Evolutionary conservation across 352 stramenopile species (phyloP).

Genomic region (Pythium insidiosum): DNA sequence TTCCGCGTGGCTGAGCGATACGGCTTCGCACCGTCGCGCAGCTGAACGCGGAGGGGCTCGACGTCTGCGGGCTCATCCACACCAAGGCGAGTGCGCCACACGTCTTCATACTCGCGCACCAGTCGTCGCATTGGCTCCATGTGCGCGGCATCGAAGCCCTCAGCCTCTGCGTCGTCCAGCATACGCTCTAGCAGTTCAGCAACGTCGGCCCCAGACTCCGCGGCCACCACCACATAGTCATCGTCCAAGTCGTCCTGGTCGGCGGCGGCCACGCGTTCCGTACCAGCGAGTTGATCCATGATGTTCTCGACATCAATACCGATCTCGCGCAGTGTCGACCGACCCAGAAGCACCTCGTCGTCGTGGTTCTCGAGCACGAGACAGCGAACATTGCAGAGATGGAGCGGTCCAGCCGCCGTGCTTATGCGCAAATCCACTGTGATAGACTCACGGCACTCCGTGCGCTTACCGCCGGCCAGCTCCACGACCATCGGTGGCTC

Average conservation of each 20-base stretch:
- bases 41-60: not conserved
- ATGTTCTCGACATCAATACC: not conserved
- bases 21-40: not conserved
- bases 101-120: not conserved
- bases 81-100: not conserved
- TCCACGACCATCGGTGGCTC: not conserved
- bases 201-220: no score
- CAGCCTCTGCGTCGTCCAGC: not conserved
- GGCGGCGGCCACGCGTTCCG: no score
- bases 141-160: not conserved
- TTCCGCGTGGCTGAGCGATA: not conserved
- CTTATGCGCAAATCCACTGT: not conserved
- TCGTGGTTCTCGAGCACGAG: not conserved
- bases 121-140: not conserved
- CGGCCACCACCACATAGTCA: no score
- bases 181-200: not conserved
- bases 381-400: not conserved
- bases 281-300: not conserved
- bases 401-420: not conserved
- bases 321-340: not conserved
- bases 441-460: not conserved
- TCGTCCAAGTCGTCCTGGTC: no score
- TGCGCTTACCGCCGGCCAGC: not conserved
- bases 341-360: not conserved
- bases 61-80: not conserved